These are phyloP conservation scores for Rubia balearica DNA, from an alignment of 305 asterid genomes.

Conservation along the genomic window DNA sequence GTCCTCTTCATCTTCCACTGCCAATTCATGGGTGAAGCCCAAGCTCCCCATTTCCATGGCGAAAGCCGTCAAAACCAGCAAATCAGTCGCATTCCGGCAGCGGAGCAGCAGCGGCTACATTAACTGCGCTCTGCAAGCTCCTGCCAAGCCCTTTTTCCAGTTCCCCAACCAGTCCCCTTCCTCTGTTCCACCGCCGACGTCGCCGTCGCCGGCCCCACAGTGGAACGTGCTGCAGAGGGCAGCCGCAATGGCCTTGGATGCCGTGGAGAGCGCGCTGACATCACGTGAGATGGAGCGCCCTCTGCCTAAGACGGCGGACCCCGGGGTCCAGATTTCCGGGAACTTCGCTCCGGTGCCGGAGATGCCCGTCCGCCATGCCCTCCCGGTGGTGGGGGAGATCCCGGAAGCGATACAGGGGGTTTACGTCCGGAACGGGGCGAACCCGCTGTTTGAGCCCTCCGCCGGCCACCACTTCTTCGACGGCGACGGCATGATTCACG, in stretches of 20 bases:
- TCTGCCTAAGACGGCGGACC: conserved; percentile 83
- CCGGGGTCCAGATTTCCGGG: conserved; percentile 73
- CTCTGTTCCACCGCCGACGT: not conserved
- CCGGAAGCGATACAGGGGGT: conserved; percentile 62
- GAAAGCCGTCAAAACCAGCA: conserved; percentile 16
- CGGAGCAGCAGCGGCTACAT: conserved; percentile 12
- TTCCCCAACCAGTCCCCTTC: conserved; percentile 41
- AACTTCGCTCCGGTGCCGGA: conserved; percentile 91
- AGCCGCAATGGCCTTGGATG: conserved; percentile 74
- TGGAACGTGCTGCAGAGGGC: conserved; percentile 70
- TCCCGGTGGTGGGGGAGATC: conserved; percentile 56
- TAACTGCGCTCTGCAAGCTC: conserved; percentile 40
- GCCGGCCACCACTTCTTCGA: conserved; percentile 96
- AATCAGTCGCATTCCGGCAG: conserved; percentile 15
- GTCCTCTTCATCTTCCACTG: conserved; percentile 36
- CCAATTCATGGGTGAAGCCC: conserved; percentile 39
- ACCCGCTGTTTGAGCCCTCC: conserved; percentile 69
- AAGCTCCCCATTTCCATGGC: conserved; percentile 18
- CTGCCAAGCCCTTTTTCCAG: conserved; percentile 32
- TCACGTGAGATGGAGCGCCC: conserved; percentile 55
- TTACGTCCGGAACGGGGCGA: conserved; percentile 85
- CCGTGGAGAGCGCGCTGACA: conserved; percentile 54
- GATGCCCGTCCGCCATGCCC: conserved; percentile 46
- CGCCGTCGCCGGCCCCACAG: conserved; percentile 22
- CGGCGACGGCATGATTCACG: conserved; percentile 95